Evolutionary conservation across 163 green algal species (phyloP).

Genomic region (Coccomyxa subellipsoidea): DNA sequence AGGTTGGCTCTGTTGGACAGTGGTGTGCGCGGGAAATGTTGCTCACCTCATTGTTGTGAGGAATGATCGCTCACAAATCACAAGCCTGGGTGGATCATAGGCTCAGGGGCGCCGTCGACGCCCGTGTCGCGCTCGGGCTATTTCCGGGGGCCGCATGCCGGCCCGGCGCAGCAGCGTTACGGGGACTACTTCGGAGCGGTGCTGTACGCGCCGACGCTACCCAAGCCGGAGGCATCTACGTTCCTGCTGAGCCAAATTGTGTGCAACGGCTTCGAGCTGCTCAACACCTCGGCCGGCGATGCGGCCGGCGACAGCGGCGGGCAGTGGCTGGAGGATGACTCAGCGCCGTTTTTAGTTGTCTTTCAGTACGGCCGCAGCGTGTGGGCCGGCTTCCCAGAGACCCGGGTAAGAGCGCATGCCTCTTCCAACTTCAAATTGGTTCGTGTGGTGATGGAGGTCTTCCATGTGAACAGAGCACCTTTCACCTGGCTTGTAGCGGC

Average conservation of each 20-base stretch:
- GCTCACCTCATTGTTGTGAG: no score
- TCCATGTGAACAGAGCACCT: no score
- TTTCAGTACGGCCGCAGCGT: slow-evolving; percentile 30
- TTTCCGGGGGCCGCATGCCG: slow-evolving; percentile 9
- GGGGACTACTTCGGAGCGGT: slow-evolving; percentile 38
- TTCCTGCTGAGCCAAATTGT: slow-evolving; percentile 34
- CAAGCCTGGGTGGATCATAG: no score
- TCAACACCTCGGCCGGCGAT: slow-evolving; percentile 18
- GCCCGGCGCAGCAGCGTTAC: slow-evolving; percentile 43
- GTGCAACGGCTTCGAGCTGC: slow-evolving; percentile 23
- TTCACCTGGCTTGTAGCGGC: no score
- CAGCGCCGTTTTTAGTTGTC: slow-evolving; percentile 31
- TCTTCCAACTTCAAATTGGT: no score
- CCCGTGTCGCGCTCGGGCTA: background rate
- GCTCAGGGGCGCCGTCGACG: background rate
- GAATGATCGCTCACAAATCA: no score
- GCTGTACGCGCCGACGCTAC: slow-evolving; percentile 33
- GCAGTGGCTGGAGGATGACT: slow-evolving; percentile 9
- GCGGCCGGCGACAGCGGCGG: background rate
- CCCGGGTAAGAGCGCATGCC: slow-evolving; percentile 5
- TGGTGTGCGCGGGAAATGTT: no score
- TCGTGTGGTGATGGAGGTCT: no score
- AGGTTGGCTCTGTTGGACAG: no score
- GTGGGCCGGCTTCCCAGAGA: slow-evolving; percentile 25
- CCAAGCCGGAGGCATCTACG: slow-evolving; percentile 7